Percentiles rank a stretch among this genome's conserved stretches.
Evolutionary conservation across 768 basidiomycete species (phyloP).

Genomic region (Naganishia antarctica): DNA sequence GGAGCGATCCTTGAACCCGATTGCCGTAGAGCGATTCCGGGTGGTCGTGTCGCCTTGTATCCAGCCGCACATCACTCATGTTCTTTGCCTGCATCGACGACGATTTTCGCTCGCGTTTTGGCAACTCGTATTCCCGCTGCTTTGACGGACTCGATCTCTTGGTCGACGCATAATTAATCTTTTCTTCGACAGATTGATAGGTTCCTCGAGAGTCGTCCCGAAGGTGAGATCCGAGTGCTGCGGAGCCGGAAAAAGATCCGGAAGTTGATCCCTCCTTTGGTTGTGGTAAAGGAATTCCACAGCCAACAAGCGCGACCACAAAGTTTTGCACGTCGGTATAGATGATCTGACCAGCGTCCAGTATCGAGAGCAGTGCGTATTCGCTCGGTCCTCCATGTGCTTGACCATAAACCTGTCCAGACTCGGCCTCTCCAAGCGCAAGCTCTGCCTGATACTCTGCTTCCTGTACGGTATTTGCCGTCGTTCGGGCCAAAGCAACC

Average conservation of each 20-base stretch:
- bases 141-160: constrained; percentile 2
- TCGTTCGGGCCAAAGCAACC: constrained; percentile 51
- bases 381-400: constrained; percentile 47
- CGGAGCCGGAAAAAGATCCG: constrained; percentile 1
- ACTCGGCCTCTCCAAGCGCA: constrained; percentile 46
- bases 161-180: too few relatives aligned
- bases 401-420: constrained; percentile 42
- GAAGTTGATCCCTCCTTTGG: constrained; percentile 18
- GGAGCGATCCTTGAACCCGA: constrained; percentile 2
- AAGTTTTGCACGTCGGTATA: constrained; percentile 76
- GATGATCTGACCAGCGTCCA: constrained; percentile 71
- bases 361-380: constrained; percentile 68
- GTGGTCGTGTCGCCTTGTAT: background rate
- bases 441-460: background rate
- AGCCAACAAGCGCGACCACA: constrained; percentile 52
- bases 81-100: constrained; percentile 17
- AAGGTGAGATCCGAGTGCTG: background rate
- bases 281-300: constrained; percentile 47
- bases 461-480: constrained; percentile 6
- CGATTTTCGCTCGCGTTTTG: constrained; percentile 11
- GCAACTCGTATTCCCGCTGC: background rate
- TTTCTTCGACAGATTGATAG: too few relatives aligned
- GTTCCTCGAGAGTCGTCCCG: background rate
- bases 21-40: too few relatives aligned
- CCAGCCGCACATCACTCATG: constrained; percentile 11